Conservation (phyloP, 495 filamentous ascomycete species). For the Aspergillus bridgeri region DNA sequence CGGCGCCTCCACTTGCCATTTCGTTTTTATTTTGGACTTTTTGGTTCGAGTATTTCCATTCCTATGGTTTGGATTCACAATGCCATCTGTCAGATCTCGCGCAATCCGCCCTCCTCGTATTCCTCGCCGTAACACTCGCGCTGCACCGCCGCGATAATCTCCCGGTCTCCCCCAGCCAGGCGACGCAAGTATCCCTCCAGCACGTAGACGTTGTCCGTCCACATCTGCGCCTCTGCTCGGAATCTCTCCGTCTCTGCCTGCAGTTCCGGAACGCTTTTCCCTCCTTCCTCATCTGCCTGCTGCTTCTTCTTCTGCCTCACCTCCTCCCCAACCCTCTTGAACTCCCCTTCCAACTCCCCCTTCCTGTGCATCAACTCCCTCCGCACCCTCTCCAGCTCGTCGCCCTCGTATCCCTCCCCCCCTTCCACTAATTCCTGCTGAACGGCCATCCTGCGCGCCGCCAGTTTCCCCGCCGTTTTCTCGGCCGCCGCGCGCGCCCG, state of each 20-base stretch:
- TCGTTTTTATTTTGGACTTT: slow-evolving; percentile 4
- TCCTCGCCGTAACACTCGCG: slow-evolving; percentile 59
- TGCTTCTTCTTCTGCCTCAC: slow-evolving; percentile 24
- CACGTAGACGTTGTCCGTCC: slow-evolving; percentile 62
- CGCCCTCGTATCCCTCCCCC: slow-evolving; percentile 3
- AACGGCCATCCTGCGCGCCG: slow-evolving; percentile 10
- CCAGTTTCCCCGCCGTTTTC: slow-evolving; percentile 22
- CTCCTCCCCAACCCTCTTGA: slow-evolving; percentile 22
- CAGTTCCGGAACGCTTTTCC: slow-evolving; percentile 50
- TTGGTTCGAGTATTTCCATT: background rate
- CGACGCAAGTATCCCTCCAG: slow-evolving; percentile 59
- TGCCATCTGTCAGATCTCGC: slow-evolving; percentile 32
- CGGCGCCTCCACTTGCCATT: slow-evolving; percentile 16
- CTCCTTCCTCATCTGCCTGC: slow-evolving; percentile 42
- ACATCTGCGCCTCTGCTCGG: slow-evolving; percentile 46
- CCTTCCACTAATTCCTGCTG: background rate
- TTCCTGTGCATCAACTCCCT: slow-evolving; percentile 22
- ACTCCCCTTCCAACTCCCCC: slow-evolving; percentile 25
- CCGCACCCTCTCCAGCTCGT: slow-evolving; percentile 19
- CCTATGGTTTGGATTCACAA: too few relatives aligned
- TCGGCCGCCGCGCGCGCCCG: slow-evolving; percentile 36
- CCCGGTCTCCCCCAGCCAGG: slow-evolving; percentile 48
- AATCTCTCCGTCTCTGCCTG: slow-evolving; percentile 46
- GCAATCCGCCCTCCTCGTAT: slow-evolving; percentile 60
- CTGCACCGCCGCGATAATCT: slow-evolving; percentile 49